Conservation (phyloP, 176 grass and related monocot genomes). For the Melocanna baccifera region DNA sequence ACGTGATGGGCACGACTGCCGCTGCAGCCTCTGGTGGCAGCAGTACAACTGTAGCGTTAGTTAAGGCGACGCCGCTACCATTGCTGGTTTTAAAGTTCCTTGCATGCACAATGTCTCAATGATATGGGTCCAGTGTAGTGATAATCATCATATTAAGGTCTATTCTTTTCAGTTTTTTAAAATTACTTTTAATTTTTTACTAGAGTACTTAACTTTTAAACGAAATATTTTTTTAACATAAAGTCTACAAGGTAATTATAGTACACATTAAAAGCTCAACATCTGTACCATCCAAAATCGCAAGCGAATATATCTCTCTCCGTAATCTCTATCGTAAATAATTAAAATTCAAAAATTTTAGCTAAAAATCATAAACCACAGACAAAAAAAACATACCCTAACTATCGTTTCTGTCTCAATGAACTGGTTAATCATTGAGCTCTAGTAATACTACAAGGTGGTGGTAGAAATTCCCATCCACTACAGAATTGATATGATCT, state of each 20-base stretch:
- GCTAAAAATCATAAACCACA: too few species aligned
- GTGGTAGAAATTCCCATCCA: not conserved
- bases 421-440: not conserved
- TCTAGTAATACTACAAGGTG: not conserved
- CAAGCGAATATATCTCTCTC: too few species aligned
- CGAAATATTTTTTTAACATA: too few species aligned
- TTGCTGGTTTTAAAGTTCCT: not conserved
- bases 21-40: not conserved
- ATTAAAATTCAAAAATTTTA: too few species aligned
- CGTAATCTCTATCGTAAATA: too few species aligned
- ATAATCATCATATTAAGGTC: not conserved
- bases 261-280: too few species aligned
- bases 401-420: not conserved
- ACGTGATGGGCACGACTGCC: slow-evolving; percentile 58
- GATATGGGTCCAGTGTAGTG: not conserved
- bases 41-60: slow-evolving; percentile 32
- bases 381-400: too few species aligned
- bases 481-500: not conserved
- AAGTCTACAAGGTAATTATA: too few species aligned
- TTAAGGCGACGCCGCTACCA: not conserved
- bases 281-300: too few species aligned
- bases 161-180: too few species aligned
- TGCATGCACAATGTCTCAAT: not conserved
- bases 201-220: too few species aligned
- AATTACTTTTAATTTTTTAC: too few species aligned